Conservation (phyloP, 2,329 filamentous ascomycete species). For the Talaromyces amestolkiae region DNA sequence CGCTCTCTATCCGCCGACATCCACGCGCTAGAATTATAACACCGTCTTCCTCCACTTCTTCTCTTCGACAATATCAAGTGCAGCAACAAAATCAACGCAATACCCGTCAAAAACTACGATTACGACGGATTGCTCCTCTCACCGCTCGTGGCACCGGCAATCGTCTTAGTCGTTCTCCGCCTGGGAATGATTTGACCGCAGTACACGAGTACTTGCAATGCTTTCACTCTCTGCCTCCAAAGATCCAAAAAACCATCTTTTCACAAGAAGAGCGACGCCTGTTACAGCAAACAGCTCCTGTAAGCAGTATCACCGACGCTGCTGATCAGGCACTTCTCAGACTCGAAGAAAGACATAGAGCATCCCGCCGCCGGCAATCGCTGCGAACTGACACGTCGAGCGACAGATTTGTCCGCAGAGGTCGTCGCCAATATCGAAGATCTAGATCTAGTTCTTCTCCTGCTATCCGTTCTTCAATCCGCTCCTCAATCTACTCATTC, state of each 20-base stretch:
- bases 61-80: neutral
- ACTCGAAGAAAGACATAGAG: conserved; percentile 38
- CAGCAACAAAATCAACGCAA: neutral
- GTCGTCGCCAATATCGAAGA: neutral
- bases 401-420: neutral
- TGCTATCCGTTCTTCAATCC: neutral
- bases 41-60: conserved; percentile 4
- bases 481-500: conserved; percentile 21
- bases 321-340: conserved; percentile 59
- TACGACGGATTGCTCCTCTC: conserved; percentile 2
- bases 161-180: neutral
- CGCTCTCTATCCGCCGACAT: conserved; percentile 8
- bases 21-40: conserved; percentile 16
- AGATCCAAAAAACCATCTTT: conserved; percentile 68
- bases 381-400: conserved; percentile 1
- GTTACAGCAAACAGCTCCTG: conserved; percentile 50
- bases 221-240: conserved; percentile 69
- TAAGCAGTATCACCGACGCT: conserved; percentile 54
- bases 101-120: conserved; percentile 1
- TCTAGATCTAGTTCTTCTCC: conserved; percentile 2
- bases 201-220: conserved; percentile 61
- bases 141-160: neutral
- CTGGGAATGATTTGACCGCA: conserved; percentile 34
- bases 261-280: conserved; percentile 66
- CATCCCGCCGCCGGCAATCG: conserved; percentile 28